Conservation (phyloP, 1,139 yeast genomes). For the Pichia terricola region DNA sequence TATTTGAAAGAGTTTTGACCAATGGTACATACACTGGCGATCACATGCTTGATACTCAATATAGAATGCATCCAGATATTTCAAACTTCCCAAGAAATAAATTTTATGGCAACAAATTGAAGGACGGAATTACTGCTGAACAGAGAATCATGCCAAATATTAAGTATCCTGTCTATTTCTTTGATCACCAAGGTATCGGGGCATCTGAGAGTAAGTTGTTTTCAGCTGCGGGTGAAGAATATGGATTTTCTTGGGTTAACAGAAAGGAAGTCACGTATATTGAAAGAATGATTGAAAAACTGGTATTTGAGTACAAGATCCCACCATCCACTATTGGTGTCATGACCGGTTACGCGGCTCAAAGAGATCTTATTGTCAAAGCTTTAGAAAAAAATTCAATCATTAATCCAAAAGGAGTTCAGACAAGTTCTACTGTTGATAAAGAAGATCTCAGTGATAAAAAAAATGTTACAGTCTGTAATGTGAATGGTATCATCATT, state of each 20-base stretch:
- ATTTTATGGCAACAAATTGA: slow-evolving; percentile 45
- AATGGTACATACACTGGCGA: slow-evolving; percentile 40
- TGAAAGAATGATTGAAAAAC: slow-evolving; percentile 35
- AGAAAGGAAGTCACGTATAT: slow-evolving; percentile 41
- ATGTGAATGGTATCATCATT: slow-evolving; percentile 56
- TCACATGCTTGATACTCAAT: slow-evolving; percentile 63
- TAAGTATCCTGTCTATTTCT: slow-evolving; percentile 22
- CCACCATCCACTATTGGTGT: slow-evolving; percentile 46
- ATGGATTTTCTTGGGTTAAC: slow-evolving; percentile 27
- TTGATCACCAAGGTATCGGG: slow-evolving; percentile 16
- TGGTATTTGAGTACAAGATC: slow-evolving; percentile 47
- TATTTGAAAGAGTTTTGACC: slow-evolving; percentile 22
- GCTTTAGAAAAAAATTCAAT: slow-evolving; percentile 39
- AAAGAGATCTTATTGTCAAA: slow-evolving; percentile 52
- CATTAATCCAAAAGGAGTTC: slow-evolving; percentile 46
- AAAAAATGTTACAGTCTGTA: slow-evolving; percentile 34
- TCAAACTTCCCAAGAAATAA: slow-evolving; percentile 49
- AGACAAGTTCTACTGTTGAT: slow-evolving; percentile 32
- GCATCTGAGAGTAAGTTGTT: slow-evolving; percentile 15
- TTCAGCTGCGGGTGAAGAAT: slow-evolving; percentile 17
- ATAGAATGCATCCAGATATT: slow-evolving; percentile 63
- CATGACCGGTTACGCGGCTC: slow-evolving; percentile 67
- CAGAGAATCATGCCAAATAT: slow-evolving; percentile 28
- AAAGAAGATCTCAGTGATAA: slow-evolving; percentile 21
- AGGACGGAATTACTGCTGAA: slow-evolving; percentile 49